Base-by-base conservation (phyloP, 495 filamentous ascomycete species). In the Hypoxylon fuscum region DNA sequence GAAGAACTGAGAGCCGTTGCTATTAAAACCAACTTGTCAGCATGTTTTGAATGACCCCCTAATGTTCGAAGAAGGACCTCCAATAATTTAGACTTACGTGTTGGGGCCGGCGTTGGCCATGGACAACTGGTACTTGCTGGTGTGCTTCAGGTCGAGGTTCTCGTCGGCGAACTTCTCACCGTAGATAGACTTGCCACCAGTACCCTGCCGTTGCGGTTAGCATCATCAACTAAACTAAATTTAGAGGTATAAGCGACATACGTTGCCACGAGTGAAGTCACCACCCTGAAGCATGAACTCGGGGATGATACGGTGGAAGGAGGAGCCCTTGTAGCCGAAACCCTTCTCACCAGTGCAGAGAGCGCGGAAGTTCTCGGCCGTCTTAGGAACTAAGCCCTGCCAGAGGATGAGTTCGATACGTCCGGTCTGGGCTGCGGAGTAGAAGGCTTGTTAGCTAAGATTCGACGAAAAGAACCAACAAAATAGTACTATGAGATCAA, bases 221-320 rank as follows among this genome's bases (percentile, higher is more conserved):
- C 57, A 15, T 18, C 9, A 27, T 6, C 5, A n/a, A n/a, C n/a
- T n/a, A n/a, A n/a, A n/a, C n/a, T n/a, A n/a, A n/a, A n/a, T n/a
- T 29, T 15, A 4, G 31, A 31, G 9, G 8, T 6, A 12, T 18
- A 22, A 23, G 42, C 29, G 38, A 79, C 88, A 78, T 74, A 93
- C 91, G 76, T 99, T 97, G 75, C 88, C 87, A 73, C 88, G 89
- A 75, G 95, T 99, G 85, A 98, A 99, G 85, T 99, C 95, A 83
- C 95, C 95, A 76, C 96, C 95, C 84, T 99, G 95, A 75, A 97
- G 91, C 95, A 99, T 99, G 87, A 99, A 99, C 27, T 86, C 70
- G 51, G 90, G 89, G 76, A 99, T 99, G 68, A 99, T 87, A 70
- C 95, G 91, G 85, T 99, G 95, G 88, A 98, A 98, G 50, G 75